Evolutionary conservation across 805 yeast species (phyloP).

Genomic region (Candida krabiensis): DNA sequence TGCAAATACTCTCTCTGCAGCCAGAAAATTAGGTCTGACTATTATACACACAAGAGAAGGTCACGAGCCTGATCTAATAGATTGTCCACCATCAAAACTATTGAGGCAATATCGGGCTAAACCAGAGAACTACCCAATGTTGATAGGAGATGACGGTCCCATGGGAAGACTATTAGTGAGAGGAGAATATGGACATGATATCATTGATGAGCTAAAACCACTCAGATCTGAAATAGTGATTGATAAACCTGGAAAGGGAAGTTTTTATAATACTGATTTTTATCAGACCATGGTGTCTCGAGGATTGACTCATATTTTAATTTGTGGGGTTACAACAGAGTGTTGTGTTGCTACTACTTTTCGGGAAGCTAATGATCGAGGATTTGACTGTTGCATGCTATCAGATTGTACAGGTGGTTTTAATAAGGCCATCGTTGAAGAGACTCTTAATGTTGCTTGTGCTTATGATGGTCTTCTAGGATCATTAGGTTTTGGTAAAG

Average conservation of each 20-base stretch:
- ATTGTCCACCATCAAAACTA: slow-evolving; percentile 30
- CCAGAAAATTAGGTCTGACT: slow-evolving; percentile 28
- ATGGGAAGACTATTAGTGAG: slow-evolving; percentile 32
- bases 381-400: slow-evolving; percentile 28
- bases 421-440: slow-evolving; percentile 11
- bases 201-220: slow-evolving; percentile 32
- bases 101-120: slow-evolving; percentile 25
- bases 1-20: slow-evolving; percentile 22
- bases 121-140: slow-evolving; percentile 14
- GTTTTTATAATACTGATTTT: slow-evolving; percentile 32
- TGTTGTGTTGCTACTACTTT: slow-evolving; percentile 35
- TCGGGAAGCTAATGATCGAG: slow-evolving; percentile 34
- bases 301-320: slow-evolving; percentile 29
- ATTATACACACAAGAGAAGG: slow-evolving; percentile 35
- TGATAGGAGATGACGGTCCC: slow-evolving; percentile 33
- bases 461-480: slow-evolving; percentile 21
- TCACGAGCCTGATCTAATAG: slow-evolving; percentile 28
- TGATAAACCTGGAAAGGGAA: slow-evolving; percentile 36
- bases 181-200: slow-evolving; percentile 35
- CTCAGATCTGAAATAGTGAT: slow-evolving; percentile 26
- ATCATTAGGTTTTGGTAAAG: slow-evolving; percentile 9
- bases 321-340: slow-evolving; percentile 35
- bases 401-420: slow-evolving; percentile 19
- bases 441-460: slow-evolving; percentile 14
- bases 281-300: slow-evolving; percentile 27